Evolutionary conservation across 805 yeast species (phyloP).

Genomic region (Aciculoconidium aculeatum): DNA sequence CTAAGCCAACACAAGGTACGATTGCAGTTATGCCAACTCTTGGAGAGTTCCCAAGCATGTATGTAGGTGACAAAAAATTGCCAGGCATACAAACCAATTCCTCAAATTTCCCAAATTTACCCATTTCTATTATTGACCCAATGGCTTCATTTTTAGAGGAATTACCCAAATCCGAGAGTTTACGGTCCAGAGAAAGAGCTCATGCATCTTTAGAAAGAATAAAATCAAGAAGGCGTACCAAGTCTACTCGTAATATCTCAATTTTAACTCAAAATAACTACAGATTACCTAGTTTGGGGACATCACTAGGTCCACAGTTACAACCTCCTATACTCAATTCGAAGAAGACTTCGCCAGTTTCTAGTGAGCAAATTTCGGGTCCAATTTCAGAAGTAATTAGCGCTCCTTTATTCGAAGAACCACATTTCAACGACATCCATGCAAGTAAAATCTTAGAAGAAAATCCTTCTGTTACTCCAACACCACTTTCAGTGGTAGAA

Average conservation of each 20-base stretch:
- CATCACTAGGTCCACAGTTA: too few species aligned
- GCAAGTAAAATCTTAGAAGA: too few species aligned
- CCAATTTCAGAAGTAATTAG: too few species aligned
- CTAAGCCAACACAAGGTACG: conserved; percentile 9
- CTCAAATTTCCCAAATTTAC: too few species aligned
- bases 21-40: conserved; percentile 34
- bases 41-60: conserved; percentile 38
- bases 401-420: too few species aligned
- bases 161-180: conserved; percentile 20
- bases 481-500: not conserved
- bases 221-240: conserved; percentile 52
- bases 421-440: conserved; percentile 18
- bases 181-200: conserved; percentile 54
- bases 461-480: conserved; percentile 2
- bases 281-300: conserved; percentile 19
- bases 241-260: conserved; percentile 24
- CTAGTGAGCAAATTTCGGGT: too few species aligned
- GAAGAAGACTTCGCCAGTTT: conserved; percentile 11
- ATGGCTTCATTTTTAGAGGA: conserved; percentile 21
- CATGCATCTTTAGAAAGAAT: conserved; percentile 60
- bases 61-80: conserved; percentile 21
- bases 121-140: conserved; percentile 2
- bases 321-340: conserved; percentile 3
- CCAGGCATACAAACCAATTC: conserved; percentile 17
- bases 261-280: conserved; percentile 17